phyloP scores from a whole-genome alignment of 1,139 yeast species.

The Kurtzmaniella quercitrusa region DNA sequence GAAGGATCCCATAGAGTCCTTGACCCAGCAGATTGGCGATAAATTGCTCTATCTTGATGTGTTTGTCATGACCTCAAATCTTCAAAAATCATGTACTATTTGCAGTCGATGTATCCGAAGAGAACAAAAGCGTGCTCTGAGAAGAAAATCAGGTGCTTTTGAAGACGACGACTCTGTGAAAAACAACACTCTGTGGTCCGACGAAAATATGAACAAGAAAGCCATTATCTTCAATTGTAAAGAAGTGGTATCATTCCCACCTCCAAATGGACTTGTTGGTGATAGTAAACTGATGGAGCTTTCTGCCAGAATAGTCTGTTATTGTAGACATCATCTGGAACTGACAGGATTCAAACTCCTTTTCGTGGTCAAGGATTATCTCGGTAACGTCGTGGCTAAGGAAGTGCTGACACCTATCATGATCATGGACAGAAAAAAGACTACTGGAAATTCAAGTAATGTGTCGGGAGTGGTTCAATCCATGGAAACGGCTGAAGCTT shows the following conservation, averaged over 20 bases:
- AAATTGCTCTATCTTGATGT: constrained; percentile 62
- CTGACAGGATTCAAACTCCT: constrained; percentile 73
- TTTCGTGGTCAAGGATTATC: constrained; percentile 60
- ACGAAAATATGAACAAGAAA: constrained; percentile 66
- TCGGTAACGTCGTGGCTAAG: constrained; percentile 65
- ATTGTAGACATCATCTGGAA: constrained; percentile 92
- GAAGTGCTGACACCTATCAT: constrained; percentile 69
- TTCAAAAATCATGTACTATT: constrained; percentile 60
- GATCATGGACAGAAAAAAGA: constrained; percentile 91
- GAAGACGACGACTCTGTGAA: constrained; percentile 20
- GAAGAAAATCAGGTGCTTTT: constrained; percentile 66
- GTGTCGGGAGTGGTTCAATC: constrained; percentile 9
- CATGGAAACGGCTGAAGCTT: constrained; percentile 2
- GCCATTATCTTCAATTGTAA: constrained; percentile 89
- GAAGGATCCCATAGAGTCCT: constrained; percentile 38
- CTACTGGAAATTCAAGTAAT: constrained; percentile 15
- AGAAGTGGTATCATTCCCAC: constrained; percentile 75
- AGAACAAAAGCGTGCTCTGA: constrained; percentile 89
- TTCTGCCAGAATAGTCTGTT: constrained; percentile 86
- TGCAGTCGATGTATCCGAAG: constrained; percentile 87
- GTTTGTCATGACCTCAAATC: constrained; percentile 56
- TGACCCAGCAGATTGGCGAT: constrained; percentile 43
- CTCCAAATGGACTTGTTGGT: constrained; percentile 46
- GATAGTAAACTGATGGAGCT: constrained; percentile 55
- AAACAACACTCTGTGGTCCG: constrained; percentile 64